Evolutionary conservation across 1,139 yeast genomes (phyloP).

Genomic region (Geotrichum candidum): DNA sequence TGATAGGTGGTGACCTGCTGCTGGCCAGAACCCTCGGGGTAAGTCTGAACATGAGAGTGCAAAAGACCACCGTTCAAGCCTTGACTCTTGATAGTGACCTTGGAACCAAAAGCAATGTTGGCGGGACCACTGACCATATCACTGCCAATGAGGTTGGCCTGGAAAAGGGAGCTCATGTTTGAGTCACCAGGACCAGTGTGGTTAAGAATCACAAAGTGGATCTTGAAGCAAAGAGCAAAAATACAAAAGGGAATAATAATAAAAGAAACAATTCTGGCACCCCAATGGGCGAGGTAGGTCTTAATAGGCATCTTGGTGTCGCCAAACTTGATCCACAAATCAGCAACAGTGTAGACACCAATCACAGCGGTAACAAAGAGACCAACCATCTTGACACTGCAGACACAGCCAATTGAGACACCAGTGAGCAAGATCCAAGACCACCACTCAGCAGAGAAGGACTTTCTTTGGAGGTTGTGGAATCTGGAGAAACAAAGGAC

Average conservation of each 20-base stretch:
- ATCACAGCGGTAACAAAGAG: constrained; percentile 75
- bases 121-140: constrained; percentile 82
- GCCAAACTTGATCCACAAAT: constrained; percentile 60
- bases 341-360: constrained; percentile 78
- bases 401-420: constrained; percentile 78
- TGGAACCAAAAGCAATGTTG: constrained; percentile 75
- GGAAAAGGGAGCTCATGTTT: constrained; percentile 93
- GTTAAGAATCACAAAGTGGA: constrained; percentile 69
- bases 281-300: constrained; percentile 63
- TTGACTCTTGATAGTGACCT: constrained; percentile 77
- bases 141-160: constrained; percentile 81
- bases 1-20: constrained; percentile 94
- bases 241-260: constrained; percentile 69
- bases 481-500: constrained; percentile 71
- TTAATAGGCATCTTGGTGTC: constrained; percentile 41
- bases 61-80: constrained; percentile 88
- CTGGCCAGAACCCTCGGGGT: constrained; percentile 92
- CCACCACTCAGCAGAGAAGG: constrained; percentile 87
- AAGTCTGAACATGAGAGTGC: constrained; percentile 91
- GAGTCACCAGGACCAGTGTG: constrained; percentile 95
- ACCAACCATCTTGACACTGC: constrained; percentile 92
- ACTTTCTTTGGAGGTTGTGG: constrained; percentile 59
- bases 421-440: constrained; percentile 81
- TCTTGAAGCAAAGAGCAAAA: constrained; percentile 65
- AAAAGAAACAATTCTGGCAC: constrained; percentile 55